These are phyloP conservation scores for Boechera stricta DNA, from an alignment of 345 rosid genomes.

Conservation along the genomic window DNA sequence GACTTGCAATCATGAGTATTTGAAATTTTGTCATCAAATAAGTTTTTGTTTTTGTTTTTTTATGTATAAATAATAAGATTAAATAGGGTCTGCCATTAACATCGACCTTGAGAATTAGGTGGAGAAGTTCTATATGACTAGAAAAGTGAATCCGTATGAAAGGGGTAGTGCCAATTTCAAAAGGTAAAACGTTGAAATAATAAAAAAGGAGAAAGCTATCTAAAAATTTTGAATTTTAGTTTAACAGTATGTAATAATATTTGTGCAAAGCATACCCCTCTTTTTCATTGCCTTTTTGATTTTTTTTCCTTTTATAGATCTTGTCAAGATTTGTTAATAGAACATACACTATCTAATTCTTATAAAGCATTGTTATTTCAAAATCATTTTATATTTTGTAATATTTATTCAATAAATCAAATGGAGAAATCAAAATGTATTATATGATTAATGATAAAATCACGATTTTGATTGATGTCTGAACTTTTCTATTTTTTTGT, in stretches of 20 bases:
- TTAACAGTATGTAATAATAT: neutral
- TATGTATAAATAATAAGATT: neutral
- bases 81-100: conserved; percentile 24
- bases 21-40: neutral
- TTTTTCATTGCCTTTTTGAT: conserved; percentile 36
- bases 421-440: neutral
- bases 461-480: conserved; percentile 13
- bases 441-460: neutral
- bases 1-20: neutral
- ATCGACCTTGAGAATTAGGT: conserved; percentile 24
- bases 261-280: conserved; percentile 33
- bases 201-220: conserved; percentile 17
- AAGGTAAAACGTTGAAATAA: conserved; percentile 29
- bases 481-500: conserved; percentile 6
- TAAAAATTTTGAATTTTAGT: neutral
- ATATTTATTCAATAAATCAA: neutral
- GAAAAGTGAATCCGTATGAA: conserved; percentile 20
- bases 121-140: conserved; percentile 26
- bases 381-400: neutral
- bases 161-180: conserved; percentile 17
- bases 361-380: neutral
- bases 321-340: conserved; percentile 40
- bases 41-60: neutral
- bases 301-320: conserved; percentile 38
- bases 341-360: conserved; percentile 26